phyloP scores from a whole-genome alignment of 148 eudicot species.

The Fagopyrum esculentum region DNA sequence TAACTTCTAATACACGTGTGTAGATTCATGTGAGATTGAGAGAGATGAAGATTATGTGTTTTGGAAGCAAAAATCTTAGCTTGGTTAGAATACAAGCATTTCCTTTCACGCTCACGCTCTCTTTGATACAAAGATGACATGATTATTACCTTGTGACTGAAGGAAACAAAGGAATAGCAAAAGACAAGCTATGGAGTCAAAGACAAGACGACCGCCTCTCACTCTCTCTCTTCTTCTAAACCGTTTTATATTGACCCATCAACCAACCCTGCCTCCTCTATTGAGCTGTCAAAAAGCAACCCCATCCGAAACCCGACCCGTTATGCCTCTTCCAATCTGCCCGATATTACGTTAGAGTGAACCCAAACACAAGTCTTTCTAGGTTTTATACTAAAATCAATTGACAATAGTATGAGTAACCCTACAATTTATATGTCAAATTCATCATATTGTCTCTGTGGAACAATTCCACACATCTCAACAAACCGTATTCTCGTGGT shows the following conservation, averaged over 20 bases:
- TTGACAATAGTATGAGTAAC: too few species aligned
- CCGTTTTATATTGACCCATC: constrained; percentile 58
- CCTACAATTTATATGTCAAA: too few species aligned
- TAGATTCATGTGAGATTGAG: constrained; percentile 18
- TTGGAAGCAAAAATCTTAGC: constrained; percentile 51
- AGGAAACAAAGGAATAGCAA: constrained; percentile 31
- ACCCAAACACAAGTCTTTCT: too few species aligned
- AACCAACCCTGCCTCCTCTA: constrained; percentile 42
- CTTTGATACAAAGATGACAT: constrained; percentile 27
- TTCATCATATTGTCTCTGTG: too few species aligned
- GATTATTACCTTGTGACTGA: constrained; percentile 55
- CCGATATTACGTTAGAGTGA: too few species aligned
- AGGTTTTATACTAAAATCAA: too few species aligned
- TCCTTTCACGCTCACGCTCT: constrained; percentile 17
- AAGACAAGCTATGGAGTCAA: constrained; percentile 45
- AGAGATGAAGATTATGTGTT: constrained; percentile 29
- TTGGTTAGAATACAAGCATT: constrained; percentile 38
- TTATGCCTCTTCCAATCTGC: too few species aligned
- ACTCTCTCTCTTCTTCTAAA: constrained; percentile 19
- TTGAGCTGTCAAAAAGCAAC: not conserved
- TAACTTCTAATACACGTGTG: constrained; percentile 51
- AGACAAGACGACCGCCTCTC: constrained; percentile 29
- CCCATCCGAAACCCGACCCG: too few species aligned
- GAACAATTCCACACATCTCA: too few species aligned
- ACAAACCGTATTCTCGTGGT: too few species aligned